Evolutionary conservation across 345 rosid species (phyloP), one percentile per base, ranked within the genome.

Genomic region (Draba incana): DNA sequence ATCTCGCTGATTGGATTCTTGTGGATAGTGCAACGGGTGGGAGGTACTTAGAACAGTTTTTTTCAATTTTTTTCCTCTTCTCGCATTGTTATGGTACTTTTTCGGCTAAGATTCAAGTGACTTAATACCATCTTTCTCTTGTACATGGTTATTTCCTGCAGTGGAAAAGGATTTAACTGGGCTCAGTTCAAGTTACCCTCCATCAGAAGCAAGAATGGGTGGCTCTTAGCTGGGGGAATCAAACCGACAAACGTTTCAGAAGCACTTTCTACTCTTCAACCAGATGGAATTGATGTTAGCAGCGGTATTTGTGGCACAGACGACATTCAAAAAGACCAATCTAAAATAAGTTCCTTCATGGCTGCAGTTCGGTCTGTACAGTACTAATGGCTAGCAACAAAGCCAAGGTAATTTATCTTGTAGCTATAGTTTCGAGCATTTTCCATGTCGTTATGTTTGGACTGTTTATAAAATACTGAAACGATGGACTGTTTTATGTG

Each of bases 201-300:
- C 27, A 79, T 84, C 15, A 74, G 63, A 80, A 88, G 98, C 88
- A 88, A 73, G 75, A 60, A 84, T 31, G 96, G 92, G 41, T 91
- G 96, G 97, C 85, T 91, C 68, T 81, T 91, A 77, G 97, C 97
- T 1, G 95, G 92, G 33, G 97, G 97, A 74, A 85, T 93, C 71
- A 76, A 83, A 60, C 91, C 91, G 11, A 72, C 71, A 38, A 90
- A 87, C 33, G 91, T 74, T 68, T 49, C 71, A 62, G 84, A 83
- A 81, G 95, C 97, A 16, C 75, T 94, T 41, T 72, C 81, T 14
- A 78, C 66, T 27, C 85, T 87, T 47, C 80, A 80, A 61, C 96
- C 95, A 15, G 60, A 77, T 31, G 97, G 95, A n/a, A 74, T 87
- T 51, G 99, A 91, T 72, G 95, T 89, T 15, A 91, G 97, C 54